Evolutionary conservation across 305 asterid genomes (phyloP).

Genomic region (Fraxinus xanthoxyloides): DNA sequence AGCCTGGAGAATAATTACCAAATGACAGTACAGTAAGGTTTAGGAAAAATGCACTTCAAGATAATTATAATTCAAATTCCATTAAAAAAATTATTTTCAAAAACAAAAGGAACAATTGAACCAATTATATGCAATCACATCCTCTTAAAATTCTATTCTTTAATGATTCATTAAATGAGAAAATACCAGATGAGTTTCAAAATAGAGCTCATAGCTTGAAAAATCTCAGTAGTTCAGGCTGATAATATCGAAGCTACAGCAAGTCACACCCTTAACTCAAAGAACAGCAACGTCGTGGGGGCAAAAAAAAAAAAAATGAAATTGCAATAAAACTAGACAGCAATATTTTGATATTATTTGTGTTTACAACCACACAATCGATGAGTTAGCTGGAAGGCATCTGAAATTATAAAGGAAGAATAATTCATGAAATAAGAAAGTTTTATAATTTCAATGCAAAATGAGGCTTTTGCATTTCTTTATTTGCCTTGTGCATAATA

Average conservation of each 20-base stretch:
- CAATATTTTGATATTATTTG: neutral
- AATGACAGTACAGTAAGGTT: constrained; percentile 15
- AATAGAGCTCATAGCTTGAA: neutral
- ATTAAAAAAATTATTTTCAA: neutral
- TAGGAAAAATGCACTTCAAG: neutral
- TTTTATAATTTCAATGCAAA: neutral
- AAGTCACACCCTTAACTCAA: neutral
- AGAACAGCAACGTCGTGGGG: neutral
- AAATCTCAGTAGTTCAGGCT: neutral
- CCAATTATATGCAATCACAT: neutral
- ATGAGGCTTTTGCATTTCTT: neutral
- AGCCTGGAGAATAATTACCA: constrained; percentile 31
- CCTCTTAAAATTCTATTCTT: neutral
- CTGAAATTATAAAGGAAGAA: neutral
- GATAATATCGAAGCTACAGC: neutral
- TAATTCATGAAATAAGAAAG: neutral
- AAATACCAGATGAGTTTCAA: neutral
- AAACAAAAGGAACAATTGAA: neutral
- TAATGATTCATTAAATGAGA: neutral
- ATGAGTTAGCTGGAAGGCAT: neutral
- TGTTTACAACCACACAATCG: neutral
- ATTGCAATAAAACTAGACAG: neutral
- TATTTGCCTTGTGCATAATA: neutral
- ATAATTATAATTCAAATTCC: neutral
- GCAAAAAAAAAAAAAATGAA: neutral